phyloP scores from a whole-genome alignment of 805 yeast species.

The Yarrowia bubula region DNA sequence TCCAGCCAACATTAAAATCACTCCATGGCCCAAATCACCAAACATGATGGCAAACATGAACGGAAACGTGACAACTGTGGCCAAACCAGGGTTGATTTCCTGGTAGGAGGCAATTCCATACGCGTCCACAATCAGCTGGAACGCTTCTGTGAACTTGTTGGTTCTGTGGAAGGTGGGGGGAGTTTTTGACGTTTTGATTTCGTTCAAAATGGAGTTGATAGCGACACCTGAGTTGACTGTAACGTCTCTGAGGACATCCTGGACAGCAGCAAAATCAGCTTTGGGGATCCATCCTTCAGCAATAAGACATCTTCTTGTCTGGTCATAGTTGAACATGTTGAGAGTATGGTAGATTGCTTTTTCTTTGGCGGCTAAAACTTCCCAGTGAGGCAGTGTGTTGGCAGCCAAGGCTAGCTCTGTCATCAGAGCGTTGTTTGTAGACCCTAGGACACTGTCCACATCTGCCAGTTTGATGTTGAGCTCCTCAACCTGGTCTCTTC shows the following conservation, averaged over 20 bases:
- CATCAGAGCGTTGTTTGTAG: constrained; percentile 63
- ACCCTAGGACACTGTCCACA: constrained; percentile 57
- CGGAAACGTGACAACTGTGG: constrained; percentile 93
- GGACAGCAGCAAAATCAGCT: constrained; percentile 60
- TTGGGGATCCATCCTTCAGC: constrained; percentile 98
- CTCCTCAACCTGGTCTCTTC: constrained; percentile 40
- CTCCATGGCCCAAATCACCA: constrained; percentile 97
- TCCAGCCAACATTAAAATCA: constrained; percentile 74
- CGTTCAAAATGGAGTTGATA: constrained; percentile 49
- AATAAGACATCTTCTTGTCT: constrained; percentile 73
- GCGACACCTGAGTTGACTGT: constrained; percentile 48
- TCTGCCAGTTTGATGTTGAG: constrained; percentile 52
- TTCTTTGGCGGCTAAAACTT: constrained; percentile 66
- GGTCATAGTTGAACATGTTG: constrained; percentile 78
- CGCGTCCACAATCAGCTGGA: constrained; percentile 91
- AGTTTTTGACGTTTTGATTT: constrained; percentile 69
- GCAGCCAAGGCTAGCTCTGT: constrained; percentile 79
- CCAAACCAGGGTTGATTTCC: constrained; percentile 93
- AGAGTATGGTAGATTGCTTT: constrained; percentile 75
- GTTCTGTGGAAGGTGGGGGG: constrained; percentile 95
- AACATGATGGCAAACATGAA: constrained; percentile 99
- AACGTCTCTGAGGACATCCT: constrained; percentile 59
- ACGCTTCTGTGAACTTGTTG: constrained; percentile 87
- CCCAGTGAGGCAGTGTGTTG: constrained; percentile 72
- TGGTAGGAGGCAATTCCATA: constrained; percentile 91